Base-by-base conservation (phyloP, 345 rosid species). In the Salix suchowensis region DNA sequence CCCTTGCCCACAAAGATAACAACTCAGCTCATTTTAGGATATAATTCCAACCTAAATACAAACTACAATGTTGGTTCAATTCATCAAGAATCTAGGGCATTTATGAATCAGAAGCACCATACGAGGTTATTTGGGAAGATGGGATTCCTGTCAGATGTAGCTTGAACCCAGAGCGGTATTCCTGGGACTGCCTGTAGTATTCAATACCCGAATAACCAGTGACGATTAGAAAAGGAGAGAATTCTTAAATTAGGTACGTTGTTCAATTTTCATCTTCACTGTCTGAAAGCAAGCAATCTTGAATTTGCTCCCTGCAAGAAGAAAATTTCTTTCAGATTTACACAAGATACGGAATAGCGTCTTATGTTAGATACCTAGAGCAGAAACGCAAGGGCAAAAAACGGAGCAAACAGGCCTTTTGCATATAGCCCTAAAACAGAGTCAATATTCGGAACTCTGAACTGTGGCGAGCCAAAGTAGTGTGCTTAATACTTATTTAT, bases 221-320 rank as follows among this genome's bases (percentile, higher is more conserved):
- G n/a, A 71, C 34, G 11, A 26, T n/a, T 6, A 36, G 70, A 7
- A 39, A 23, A 64, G 61, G 32, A 12, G 12, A 30, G 16, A 5
- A 7, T n/a, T 64, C 4, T 44, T 52, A 11, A 9, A 64, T 54
- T 18, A 55, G 60, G 52, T 39, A 52, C 40, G n/a, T 23, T 54
- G 72, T 74, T 88, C 82, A 91, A 67, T 73, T 74, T 65, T 80
- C 90, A 42, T 84, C 89, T 42, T 92, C 97, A 34, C 80, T 68
- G 70, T 91, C 97, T 34, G 85, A 88, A 70, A 95, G 89, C 86
- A 90, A 79, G 85, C 84, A 91, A 58, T 93, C 98, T 81, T 90
- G 83, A 71, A 90, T 88, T 83, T 88, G 92, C 85, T 89, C 90
- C 96, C 98, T 95, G 90, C 8, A 79, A 77, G 34, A 4, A 74